Percentiles rank a stretch among this genome's conserved stretches.
Evolutionary conservation across 495 filamentous ascomycete genomes (phyloP).

Genomic region (Aspergillus heteromorphus): DNA sequence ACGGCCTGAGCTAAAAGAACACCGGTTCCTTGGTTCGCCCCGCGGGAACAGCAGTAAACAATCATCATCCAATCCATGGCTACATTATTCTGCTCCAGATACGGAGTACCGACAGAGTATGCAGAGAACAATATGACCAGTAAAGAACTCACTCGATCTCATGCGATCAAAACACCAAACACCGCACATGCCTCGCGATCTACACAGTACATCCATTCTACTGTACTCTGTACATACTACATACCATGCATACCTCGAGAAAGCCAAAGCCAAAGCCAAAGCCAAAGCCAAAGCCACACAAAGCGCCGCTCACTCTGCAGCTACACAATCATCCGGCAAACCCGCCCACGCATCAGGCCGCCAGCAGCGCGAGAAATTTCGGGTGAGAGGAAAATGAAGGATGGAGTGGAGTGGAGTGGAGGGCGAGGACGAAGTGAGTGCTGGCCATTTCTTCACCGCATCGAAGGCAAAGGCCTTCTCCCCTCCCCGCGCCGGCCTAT

Average conservation of each 20-base stretch:
- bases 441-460: conserved; percentile 24
- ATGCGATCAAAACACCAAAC: too few species aligned
- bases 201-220: background rate
- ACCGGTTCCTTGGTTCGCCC: conserved; percentile 15
- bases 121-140: too few species aligned
- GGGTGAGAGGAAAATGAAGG: conserved; percentile 5
- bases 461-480: conserved; percentile 25
- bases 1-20: conserved; percentile 11
- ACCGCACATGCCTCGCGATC: background rate
- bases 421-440: too few species aligned
- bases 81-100: too few species aligned
- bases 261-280: background rate
- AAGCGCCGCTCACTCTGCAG: too few species aligned
- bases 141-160: too few species aligned
- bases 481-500: conserved; percentile 20
- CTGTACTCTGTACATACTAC: too few species aligned
- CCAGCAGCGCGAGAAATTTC: conserved; percentile 11
- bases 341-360: background rate
- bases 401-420: background rate
- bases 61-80: background rate
- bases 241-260: background rate
- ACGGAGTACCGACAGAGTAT: too few species aligned
- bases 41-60: background rate
- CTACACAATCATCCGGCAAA: conserved; percentile 2
- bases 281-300: too few species aligned